phyloP scores from a whole-genome alignment of 148 eudicot species.

The Dysphania ambrosioides region DNA sequence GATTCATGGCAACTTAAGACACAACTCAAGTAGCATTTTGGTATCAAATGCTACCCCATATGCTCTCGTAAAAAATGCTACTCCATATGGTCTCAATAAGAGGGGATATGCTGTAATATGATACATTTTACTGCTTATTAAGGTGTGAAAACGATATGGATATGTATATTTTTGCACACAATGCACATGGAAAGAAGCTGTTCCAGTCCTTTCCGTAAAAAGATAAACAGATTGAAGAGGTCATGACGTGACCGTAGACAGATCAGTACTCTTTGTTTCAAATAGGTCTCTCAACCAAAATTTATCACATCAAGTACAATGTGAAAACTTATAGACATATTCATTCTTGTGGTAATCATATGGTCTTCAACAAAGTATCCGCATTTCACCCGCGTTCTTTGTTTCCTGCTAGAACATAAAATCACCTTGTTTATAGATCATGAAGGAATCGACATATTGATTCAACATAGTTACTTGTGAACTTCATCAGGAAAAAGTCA shows the following conservation, averaged over 20 bases:
- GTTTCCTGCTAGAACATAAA: slow-evolving; percentile 15
- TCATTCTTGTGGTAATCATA: neutral
- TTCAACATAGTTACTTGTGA: too few species aligned
- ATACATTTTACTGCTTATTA: slow-evolving; percentile 26
- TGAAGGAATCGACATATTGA: too few species aligned
- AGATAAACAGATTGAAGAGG: slow-evolving; percentile 3
- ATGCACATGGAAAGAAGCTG: slow-evolving; percentile 36
- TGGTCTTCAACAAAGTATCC: slow-evolving; percentile 14
- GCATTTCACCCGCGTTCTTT: neutral
- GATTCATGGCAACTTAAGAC: too few species aligned
- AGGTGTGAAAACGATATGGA: slow-evolving; percentile 17
- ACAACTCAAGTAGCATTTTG: too few species aligned
- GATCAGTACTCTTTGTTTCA: neutral
- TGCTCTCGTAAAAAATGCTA: too few species aligned
- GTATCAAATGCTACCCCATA: too few species aligned
- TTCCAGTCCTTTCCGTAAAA: slow-evolving; percentile 32
- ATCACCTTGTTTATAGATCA: slow-evolving; percentile 4
- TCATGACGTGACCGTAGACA: neutral
- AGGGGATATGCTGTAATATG: neutral
- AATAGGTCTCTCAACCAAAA: slow-evolving; percentile 7
- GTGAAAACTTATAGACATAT: slow-evolving; percentile 9
- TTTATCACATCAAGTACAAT: neutral
- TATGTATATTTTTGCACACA: slow-evolving; percentile 21
- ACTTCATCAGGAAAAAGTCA: neutral
- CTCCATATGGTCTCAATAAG: neutral